Evolutionary conservation across 2,329 filamentous ascomycete genomes (phyloP).

Genomic region (Meredithiella fracta): DNA sequence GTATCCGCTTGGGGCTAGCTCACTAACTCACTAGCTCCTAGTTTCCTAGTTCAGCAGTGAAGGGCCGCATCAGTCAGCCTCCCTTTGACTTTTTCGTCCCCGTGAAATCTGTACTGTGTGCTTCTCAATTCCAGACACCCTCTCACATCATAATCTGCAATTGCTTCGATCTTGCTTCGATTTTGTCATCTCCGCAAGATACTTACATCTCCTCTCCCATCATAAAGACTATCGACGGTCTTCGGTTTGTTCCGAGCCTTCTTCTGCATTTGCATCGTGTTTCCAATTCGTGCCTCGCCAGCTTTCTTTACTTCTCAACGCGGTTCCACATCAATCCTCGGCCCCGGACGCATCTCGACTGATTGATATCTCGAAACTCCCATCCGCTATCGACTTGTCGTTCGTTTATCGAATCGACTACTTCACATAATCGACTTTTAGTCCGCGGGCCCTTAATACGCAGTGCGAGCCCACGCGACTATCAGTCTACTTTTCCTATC

Average conservation of each 20-base stretch:
- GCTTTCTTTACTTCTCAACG: constrained; percentile 5
- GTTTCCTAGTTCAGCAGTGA: constrained; percentile 16
- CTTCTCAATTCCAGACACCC: constrained; percentile 12
- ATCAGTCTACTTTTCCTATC: constrained; percentile 15
- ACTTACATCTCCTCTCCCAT: constrained; percentile 19
- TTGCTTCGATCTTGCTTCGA: constrained; percentile 11
- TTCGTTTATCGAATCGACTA: constrained; percentile 7
- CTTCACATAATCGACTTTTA: constrained; percentile 13
- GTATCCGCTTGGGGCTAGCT: background rate
- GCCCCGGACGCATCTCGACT: background rate
- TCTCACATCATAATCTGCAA: constrained; percentile 12
- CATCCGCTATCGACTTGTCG: constrained; percentile 14
- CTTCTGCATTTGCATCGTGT: constrained; percentile 15
- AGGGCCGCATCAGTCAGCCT: constrained; percentile 23
- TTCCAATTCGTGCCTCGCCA: constrained; percentile 8
- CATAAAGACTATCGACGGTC: constrained; percentile 15
- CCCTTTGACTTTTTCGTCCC: constrained; percentile 16
- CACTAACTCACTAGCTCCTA: background rate
- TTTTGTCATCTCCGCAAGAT: constrained; percentile 19
- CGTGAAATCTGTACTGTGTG: constrained; percentile 13
- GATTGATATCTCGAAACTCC: constrained; percentile 18
- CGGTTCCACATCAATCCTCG: constrained; percentile 7
- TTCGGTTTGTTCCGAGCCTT: constrained; percentile 19
- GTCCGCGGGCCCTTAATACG: constrained; percentile 14
- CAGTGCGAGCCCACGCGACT: constrained; percentile 18